phyloP scores from a whole-genome alignment of 352 stramenopile genomes.

The Phytophthora nicotianae region DNA sequence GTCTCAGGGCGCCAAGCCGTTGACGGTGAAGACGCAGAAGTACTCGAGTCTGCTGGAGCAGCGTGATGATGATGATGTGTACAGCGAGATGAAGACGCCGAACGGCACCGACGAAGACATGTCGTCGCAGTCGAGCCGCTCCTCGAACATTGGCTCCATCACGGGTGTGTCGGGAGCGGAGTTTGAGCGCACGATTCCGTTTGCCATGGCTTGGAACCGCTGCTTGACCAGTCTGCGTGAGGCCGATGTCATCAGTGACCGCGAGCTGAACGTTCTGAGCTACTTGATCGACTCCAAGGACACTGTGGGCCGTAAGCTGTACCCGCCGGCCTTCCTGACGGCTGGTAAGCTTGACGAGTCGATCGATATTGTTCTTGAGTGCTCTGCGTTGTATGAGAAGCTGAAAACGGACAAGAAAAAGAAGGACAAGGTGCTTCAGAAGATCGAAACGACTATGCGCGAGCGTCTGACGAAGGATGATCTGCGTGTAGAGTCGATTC shows the following conservation, averaged over 20 bases:
- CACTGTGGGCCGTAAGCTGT: constrained; percentile 69
- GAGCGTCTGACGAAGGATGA: constrained; percentile 85
- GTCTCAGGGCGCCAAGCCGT: constrained; percentile 71
- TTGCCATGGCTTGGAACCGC: constrained; percentile 87
- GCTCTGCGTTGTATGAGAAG: constrained; percentile 78
- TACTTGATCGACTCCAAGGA: constrained; percentile 87
- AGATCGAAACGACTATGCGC: constrained; percentile 85
- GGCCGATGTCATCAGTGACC: constrained; percentile 80
- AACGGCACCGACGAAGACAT: constrained; percentile 70
- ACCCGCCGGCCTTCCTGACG: constrained; percentile 80
- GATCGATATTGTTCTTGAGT: constrained; percentile 86
- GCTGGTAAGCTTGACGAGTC: constrained; percentile 85
- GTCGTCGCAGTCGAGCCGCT: constrained; percentile 48
- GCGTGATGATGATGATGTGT: constrained; percentile 55
- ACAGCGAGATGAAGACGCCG: constrained; percentile 64
- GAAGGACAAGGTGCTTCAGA: constrained; percentile 86
- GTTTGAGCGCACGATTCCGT: constrained; percentile 84
- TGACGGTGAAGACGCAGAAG: constrained; percentile 84
- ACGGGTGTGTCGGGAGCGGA: constrained; percentile 77
- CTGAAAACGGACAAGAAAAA: constrained; percentile 87
- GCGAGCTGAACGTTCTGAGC: constrained; percentile 82
- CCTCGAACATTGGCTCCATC: constrained; percentile 72
- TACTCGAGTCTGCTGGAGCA: constrained; percentile 79
- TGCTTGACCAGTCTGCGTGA: constrained; percentile 76
- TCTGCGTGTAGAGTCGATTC: constrained; percentile 77